Percentiles rank a stretch among this genome's conserved stretches.
Conservation (phyloP, 2,329 filamentous ascomycete species). For the Thelonectria rubi region DNA sequence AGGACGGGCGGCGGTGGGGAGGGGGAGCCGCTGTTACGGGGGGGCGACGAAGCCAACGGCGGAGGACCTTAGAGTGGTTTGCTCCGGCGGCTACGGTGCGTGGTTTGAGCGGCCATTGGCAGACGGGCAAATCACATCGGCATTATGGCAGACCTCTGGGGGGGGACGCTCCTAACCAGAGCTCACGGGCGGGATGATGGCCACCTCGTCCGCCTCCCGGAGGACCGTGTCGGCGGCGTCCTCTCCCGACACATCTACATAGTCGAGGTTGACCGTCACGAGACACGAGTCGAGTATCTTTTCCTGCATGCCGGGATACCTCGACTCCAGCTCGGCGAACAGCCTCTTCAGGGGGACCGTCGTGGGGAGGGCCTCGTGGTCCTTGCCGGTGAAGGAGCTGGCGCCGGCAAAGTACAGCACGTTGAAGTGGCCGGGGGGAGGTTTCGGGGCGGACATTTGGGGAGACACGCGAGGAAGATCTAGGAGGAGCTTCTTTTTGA, state of each 20-base stretch:
- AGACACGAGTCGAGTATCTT: slow-evolving; percentile 77
- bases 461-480: slow-evolving; percentile 7
- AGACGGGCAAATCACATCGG: slow-evolving; percentile 9
- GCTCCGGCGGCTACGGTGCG: too few relatives aligned
- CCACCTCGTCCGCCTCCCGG: slow-evolving; percentile 81
- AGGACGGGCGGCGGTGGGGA: slow-evolving; percentile 41
- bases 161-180: slow-evolving; percentile 74
- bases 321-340: slow-evolving; percentile 73
- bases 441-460: slow-evolving; percentile 53
- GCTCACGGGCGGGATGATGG: slow-evolving; percentile 88
- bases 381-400: slow-evolving; percentile 73
- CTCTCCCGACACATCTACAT: slow-evolving; percentile 72
- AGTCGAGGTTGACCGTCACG: slow-evolving; percentile 82
- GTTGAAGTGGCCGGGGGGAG: slow-evolving; percentile 74
- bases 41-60: slow-evolving; percentile 6
- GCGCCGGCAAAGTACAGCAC: slow-evolving; percentile 85
- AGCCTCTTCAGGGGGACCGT: slow-evolving; percentile 71
- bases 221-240: slow-evolving; percentile 60
- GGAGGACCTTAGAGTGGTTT: slow-evolving; percentile 14
- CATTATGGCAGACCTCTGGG: slow-evolving; percentile 23
- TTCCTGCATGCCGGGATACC: slow-evolving; percentile 73
- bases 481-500: slow-evolving; percentile 20
- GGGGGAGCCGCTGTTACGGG: slow-evolving; percentile 44
- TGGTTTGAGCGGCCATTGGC: too few relatives aligned
- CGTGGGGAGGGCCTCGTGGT: slow-evolving; percentile 71